Conservation (phyloP, 352 stramenopile species). For the Thalassiosira pacifica region DNA sequence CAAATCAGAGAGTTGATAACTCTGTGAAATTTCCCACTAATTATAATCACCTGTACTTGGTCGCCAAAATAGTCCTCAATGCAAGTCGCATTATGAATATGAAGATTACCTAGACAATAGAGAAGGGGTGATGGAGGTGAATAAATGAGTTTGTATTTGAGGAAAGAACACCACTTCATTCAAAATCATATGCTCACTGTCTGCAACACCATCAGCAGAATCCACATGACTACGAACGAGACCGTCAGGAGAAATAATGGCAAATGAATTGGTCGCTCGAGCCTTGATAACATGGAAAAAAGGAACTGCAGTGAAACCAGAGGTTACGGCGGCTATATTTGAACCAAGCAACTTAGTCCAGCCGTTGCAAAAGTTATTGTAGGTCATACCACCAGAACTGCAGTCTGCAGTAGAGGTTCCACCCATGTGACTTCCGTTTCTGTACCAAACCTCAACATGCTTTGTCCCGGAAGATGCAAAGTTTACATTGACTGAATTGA, state of each 20-base stretch:
- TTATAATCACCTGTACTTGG: constrained; percentile 25
- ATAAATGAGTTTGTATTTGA: too few relatives aligned
- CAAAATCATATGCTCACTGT: too few relatives aligned
- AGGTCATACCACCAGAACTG: neutral
- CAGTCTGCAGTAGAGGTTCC: too few relatives aligned
- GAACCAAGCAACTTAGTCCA: constrained; percentile 24
- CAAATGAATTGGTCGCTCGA: neutral
- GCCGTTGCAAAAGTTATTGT: constrained; percentile 27
- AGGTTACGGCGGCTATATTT: too few relatives aligned
- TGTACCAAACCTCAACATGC: constrained; percentile 36
- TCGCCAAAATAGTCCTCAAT: constrained; percentile 38
- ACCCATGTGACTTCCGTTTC: constrained; percentile 3
- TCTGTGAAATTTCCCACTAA: too few relatives aligned
- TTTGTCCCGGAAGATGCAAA: constrained; percentile 7
- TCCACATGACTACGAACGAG: too few relatives aligned
- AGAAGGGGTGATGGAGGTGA: too few relatives aligned
- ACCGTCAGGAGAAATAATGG: neutral
- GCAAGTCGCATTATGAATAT: neutral
- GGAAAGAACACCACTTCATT: too few relatives aligned
- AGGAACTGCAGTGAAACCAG: too few relatives aligned
- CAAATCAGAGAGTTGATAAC: too few relatives aligned
- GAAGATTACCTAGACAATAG: neutral
- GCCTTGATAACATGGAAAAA: neutral
- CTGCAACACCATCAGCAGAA: too few relatives aligned
- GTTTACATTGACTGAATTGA: constrained; percentile 10